Evolutionary conservation across 108 stramenopile genomes (phyloP), one percentile per base, ranked within the genome.

Genomic region (Bacterosira constricta): DNA sequence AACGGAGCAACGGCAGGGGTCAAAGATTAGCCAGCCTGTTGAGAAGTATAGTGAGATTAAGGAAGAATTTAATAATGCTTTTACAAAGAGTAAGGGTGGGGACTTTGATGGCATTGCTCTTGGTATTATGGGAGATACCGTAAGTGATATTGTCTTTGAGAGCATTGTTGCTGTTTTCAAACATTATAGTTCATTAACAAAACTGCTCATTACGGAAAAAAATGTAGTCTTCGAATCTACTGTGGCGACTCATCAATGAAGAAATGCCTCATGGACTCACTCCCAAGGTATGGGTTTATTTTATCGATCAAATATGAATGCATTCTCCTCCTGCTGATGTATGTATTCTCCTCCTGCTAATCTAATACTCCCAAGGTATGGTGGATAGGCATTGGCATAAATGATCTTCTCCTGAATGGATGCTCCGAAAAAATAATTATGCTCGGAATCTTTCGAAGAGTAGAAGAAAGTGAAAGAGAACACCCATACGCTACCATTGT

Each of bases 201-300:
- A 13, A 39, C 38, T 35, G 11, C 25, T 66, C 6, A 35, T 36
- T 61, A 4, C 13, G 23, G 9, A n/a, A n/a, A n/a, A n/a, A n/a
- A n/a, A n/a, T n/a, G 23, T 36, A 50, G 82, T 62, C 82, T 3
- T 46, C 77, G 10, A 86, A 87, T 55, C 56, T 90, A 2, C 71
- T 90, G 7, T 90, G 89, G 89, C 68, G 89, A 15, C 79, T 90
- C 0, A 58, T 86, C 68, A 82, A 90, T 60, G 89, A 85, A 7
- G 89, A 90, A 53, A 61, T 85, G 55, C 89, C 86, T 4, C 53
- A 56, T 44, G 52, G 62, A 18, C 63, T 82, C 26, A 47, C 66
- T 10, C 68, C 83, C 0, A 67, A 71, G 26, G 66, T 77, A 15
- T 77, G 76, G 76, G n/a, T n/a, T n/a, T n/a, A n/a, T n/a, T n/a